Evolutionary conservation across 2,329 filamentous ascomycete species (phyloP).

Genomic region (Phoma sp.): DNA sequence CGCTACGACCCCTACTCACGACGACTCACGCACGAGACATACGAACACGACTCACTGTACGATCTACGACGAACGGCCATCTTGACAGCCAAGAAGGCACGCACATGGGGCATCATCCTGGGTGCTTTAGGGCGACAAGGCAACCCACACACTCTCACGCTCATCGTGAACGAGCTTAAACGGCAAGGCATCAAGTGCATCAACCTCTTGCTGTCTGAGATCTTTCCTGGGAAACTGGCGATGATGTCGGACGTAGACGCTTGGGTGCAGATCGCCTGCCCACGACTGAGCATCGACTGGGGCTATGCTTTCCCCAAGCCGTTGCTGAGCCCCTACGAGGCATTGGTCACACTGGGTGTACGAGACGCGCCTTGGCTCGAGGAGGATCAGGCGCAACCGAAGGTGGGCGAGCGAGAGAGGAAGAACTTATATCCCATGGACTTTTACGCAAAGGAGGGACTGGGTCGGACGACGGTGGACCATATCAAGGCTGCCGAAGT

Average conservation of each 20-base stretch:
- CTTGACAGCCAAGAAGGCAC: conserved; percentile 72
- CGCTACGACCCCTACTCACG: conserved; percentile 96
- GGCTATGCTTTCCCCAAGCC: conserved; percentile 93
- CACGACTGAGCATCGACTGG: conserved; percentile 97
- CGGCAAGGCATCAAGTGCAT: conserved; percentile 79
- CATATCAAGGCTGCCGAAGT: conserved; percentile 35
- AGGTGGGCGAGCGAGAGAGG: conserved; percentile 50
- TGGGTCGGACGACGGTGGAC: conserved; percentile 73
- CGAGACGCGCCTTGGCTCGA: conserved; percentile 70
- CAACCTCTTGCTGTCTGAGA: conserved; percentile 88
- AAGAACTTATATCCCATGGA: conserved; percentile 91
- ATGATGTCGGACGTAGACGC: conserved; percentile 94
- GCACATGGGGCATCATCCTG: conserved; percentile 93
- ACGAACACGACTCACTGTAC: conserved; percentile 92
- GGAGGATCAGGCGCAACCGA: conserved; percentile 27
- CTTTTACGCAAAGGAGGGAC: conserved; percentile 90
- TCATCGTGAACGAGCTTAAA: conserved; percentile 80
- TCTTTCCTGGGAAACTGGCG: conserved; percentile 93
- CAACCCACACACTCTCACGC: conserved; percentile 87
- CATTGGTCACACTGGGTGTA: conserved; percentile 83
- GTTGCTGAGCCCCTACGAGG: conserved; percentile 92
- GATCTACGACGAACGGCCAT: conserved; percentile 80
- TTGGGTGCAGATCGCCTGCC: conserved; percentile 98
- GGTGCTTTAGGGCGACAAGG: conserved; percentile 92
- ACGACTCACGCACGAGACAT: conserved; percentile 87